Percentiles rank a stretch among this genome's conserved stretches.
Evolutionary conservation across 176 grass and related monocot genomes (phyloP).

Genomic region (Lolium perenne): DNA sequence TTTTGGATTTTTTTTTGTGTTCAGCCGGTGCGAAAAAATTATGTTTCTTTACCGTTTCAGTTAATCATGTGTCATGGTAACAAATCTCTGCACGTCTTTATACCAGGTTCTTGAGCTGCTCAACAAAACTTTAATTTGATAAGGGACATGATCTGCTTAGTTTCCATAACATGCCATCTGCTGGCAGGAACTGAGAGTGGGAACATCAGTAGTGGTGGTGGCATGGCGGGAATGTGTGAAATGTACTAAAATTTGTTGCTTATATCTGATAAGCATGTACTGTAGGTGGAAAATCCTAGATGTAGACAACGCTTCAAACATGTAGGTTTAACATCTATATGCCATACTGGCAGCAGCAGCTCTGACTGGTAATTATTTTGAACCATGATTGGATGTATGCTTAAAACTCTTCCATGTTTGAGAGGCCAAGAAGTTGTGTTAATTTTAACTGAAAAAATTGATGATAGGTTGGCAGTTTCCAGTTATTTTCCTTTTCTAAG

Average conservation of each 20-base stretch:
- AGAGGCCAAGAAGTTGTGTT: not conserved
- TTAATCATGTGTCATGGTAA: too few relatives aligned
- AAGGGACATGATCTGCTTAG: too few relatives aligned
- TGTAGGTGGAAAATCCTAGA: not conserved
- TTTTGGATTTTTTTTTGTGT: too few relatives aligned
- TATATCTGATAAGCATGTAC: not conserved
- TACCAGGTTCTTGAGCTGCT: too few relatives aligned
- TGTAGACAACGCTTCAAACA: not conserved
- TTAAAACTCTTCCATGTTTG: not conserved
- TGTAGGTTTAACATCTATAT: not conserved
- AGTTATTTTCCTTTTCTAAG: not conserved
- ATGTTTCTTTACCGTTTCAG: too few relatives aligned
- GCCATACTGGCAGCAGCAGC: not conserved
- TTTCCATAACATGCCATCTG: too few relatives aligned
- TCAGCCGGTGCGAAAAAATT: too few relatives aligned
- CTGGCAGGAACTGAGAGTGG: not conserved
- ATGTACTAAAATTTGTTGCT: not conserved
- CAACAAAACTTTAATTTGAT: too few relatives aligned
- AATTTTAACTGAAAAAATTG: not conserved
- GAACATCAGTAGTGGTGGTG: too few relatives aligned
- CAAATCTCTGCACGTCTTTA: too few relatives aligned
- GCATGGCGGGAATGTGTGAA: not conserved
- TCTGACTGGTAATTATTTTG: conserved; percentile 12
- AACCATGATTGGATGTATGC: not conserved
- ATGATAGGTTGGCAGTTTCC: not conserved